Evolutionary conservation across 768 basidiomycete genomes (phyloP), one percentile per base, ranked within the genome.

Genomic region (Asterophora parasitica): DNA sequence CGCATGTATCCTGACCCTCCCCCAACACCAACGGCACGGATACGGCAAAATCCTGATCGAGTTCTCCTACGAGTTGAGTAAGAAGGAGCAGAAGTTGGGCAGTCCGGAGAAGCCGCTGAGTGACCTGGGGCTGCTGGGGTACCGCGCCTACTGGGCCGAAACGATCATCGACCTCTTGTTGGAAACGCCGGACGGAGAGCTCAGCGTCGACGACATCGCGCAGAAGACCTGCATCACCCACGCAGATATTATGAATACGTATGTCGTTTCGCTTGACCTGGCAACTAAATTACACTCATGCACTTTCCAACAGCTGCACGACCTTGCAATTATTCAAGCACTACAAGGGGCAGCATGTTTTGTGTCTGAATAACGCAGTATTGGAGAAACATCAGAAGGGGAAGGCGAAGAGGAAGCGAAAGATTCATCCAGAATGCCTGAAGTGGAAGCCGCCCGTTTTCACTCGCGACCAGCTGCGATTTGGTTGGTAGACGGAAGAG

Each of bases 231-330:
- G 90, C 12, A 94, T 99, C 65, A 93, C 92, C 4, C 93, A 95
- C 58, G 83, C 86, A 26, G 96, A 99, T 65, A 84, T 99, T 49
- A 92, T 95, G 88, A 95, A 96, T 70, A 98, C 96, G 95, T 97
- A 64, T 66, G 92, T 82, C 8, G 10, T 37, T 46, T 53, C 39
- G 35, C 23, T 23, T 19, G 27, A 32, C 32, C n/a, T 23, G 11
- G 9, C 4, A 5, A 32, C 7, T 9, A n/a, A 13, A 9, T 4
- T 20, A 4, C 1, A 12, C 23, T 40, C 2, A 44, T 10, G n/a
- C 27, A 35, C 26, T n/a, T 48, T 27, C 3, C 34, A 36, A n/a
- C 49, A 99, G 95, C 16, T 96, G 92, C 62, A 92, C 90, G 60
- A 92, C 92, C 10, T 68, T 97, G 43, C 92, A 95, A 65, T 73